Conservation (phyloP, 352 stramenopile genomes). For the Globisporangium radiosum region DNA sequence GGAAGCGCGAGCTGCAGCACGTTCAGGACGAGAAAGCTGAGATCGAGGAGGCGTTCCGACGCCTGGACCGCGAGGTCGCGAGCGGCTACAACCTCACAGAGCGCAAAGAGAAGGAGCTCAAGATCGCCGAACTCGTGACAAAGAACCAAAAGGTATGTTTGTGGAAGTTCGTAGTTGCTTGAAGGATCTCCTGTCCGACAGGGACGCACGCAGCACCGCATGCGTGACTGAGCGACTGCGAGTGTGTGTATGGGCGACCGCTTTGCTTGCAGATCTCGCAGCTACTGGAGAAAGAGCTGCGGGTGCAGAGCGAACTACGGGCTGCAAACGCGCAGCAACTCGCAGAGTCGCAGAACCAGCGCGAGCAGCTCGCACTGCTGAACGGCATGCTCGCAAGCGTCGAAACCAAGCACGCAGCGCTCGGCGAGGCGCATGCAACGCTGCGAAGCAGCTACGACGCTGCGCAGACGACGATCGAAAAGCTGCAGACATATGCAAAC, state of each 20-base stretch:
- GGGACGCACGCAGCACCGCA: background rate
- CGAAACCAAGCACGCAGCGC: slow-evolving; percentile 30
- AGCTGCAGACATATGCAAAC: slow-evolving; percentile 24
- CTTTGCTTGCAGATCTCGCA: slow-evolving; percentile 27
- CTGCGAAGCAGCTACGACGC: slow-evolving; percentile 25
- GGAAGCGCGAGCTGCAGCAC: slow-evolving; percentile 30
- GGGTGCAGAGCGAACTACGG: slow-evolving; percentile 26
- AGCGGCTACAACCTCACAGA: slow-evolving; percentile 49
- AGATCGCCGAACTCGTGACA: slow-evolving; percentile 44
- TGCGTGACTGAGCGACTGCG: too few relatives aligned
- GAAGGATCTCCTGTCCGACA: too few relatives aligned
- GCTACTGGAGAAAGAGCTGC: slow-evolving; percentile 45
- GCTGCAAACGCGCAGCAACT: slow-evolving; percentile 24
- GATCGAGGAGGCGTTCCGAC: slow-evolving; percentile 38
- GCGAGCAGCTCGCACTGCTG: slow-evolving; percentile 30
- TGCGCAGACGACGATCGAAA: slow-evolving; percentile 24
- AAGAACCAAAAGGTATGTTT: slow-evolving; percentile 45
- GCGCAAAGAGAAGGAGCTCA: slow-evolving; percentile 56
- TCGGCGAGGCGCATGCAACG: slow-evolving; percentile 21
- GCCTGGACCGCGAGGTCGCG: slow-evolving; percentile 44
- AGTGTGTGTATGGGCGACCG: too few relatives aligned
- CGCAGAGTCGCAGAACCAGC: slow-evolving; percentile 12
- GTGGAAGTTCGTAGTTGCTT: background rate
- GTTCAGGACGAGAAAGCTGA: slow-evolving; percentile 32
- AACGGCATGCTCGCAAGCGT: slow-evolving; percentile 28